Conservation (phyloP, 2,329 filamentous ascomycete genomes). For the Cladophialophora immunda region DNA sequence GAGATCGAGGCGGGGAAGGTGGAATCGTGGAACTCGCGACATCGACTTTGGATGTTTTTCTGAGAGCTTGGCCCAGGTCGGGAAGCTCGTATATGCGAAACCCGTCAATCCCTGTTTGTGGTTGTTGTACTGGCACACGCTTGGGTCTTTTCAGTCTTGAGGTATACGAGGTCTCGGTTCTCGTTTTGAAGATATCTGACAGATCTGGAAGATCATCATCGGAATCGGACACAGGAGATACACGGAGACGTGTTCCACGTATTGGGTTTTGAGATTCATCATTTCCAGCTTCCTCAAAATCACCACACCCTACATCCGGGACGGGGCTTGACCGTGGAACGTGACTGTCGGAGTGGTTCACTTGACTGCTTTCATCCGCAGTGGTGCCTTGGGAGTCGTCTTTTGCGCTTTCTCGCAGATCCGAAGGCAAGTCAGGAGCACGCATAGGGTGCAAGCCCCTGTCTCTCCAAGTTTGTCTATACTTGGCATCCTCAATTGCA, state of each 20-base stretch:
- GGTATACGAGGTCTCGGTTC: background rate
- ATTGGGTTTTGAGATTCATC: conserved; percentile 46
- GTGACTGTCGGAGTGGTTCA: conserved; percentile 19
- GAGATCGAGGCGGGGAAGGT: conserved; percentile 52
- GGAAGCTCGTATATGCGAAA: conserved; percentile 34
- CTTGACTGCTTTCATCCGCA: conserved; percentile 33
- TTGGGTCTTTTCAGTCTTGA: conserved; percentile 6
- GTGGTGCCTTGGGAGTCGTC: conserved; percentile 35
- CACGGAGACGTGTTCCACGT: conserved; percentile 25
- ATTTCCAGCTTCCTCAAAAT: conserved; percentile 44
- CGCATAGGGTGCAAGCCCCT: conserved; percentile 55
- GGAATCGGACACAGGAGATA: conserved; percentile 27
- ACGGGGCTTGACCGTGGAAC: conserved; percentile 36
- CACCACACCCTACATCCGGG: conserved; percentile 47
- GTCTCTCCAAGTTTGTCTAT: conserved; percentile 51
- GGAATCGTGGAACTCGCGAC: conserved; percentile 39
- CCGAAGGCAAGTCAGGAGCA: conserved; percentile 37
- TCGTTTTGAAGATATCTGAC: conserved; percentile 27
- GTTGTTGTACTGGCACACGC: background rate
- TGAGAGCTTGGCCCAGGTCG: conserved; percentile 11
- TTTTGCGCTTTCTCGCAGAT: conserved; percentile 10
- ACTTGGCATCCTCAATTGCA: conserved; percentile 55
- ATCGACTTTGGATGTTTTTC: background rate
- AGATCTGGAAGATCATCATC: conserved; percentile 36
- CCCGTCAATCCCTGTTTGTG: conserved; percentile 15